These are phyloP conservation scores for Melaleuca alternifolia DNA, from an alignment of 345 rosid species.

Conservation along the genomic window DNA sequence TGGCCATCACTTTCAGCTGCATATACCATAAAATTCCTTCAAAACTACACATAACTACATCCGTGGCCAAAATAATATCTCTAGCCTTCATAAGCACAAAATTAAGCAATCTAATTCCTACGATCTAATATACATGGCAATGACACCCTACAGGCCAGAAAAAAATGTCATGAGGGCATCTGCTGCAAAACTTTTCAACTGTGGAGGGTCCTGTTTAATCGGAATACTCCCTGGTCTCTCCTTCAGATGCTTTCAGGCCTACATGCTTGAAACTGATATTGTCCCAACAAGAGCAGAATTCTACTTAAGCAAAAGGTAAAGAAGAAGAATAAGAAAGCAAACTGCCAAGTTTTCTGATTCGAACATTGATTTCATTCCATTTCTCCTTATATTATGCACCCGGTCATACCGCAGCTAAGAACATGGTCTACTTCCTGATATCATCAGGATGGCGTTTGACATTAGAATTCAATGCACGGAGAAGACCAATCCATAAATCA, in stretches of 20 bases:
- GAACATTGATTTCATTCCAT: background rate
- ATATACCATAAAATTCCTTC: background rate
- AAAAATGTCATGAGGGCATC: background rate
- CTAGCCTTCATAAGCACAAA: background rate
- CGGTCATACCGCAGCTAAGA: background rate
- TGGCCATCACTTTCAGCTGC: conserved; percentile 20
- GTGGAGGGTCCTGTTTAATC: background rate
- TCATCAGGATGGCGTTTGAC: background rate
- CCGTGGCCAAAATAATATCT: background rate
- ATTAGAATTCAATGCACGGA: background rate
- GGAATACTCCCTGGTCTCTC: background rate
- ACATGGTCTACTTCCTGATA: background rate
- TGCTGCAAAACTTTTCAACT: background rate
- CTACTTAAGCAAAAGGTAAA: background rate
- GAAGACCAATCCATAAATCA: background rate
- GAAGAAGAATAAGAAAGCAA: background rate
- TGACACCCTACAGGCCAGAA: background rate
- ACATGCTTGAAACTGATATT: background rate
- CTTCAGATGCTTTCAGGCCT: background rate
- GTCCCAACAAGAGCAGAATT: background rate
- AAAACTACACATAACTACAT: background rate
- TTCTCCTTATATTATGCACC: background rate
- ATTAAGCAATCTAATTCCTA: background rate
- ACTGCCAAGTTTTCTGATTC: background rate
- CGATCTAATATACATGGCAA: background rate